Evolutionary conservation across 768 basidiomycete genomes (phyloP).

Genomic region (Collybia mongolica): DNA sequence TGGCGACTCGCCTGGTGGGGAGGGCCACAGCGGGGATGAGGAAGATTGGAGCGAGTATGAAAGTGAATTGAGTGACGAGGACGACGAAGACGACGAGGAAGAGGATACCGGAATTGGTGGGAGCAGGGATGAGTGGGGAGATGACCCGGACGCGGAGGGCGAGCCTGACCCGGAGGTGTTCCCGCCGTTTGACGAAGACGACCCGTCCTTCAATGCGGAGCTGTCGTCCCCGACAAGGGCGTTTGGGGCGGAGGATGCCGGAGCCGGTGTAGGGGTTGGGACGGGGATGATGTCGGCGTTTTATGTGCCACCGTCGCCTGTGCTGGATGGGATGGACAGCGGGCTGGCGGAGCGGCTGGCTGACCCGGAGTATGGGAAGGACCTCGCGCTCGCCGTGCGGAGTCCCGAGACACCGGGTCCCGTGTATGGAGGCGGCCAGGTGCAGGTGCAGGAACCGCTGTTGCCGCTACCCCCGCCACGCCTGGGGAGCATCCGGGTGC

Average conservation of each 20-base stretch:
- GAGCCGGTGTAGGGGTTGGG: background rate
- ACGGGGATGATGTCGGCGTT: constrained; percentile 20
- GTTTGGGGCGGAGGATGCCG: background rate
- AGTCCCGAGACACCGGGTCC: too few relatives aligned
- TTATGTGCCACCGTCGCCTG: constrained; percentile 22
- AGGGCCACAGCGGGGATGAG: too few relatives aligned
- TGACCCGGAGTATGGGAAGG: too few relatives aligned
- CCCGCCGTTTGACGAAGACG: constrained; percentile 11
- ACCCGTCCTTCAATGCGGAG: constrained; percentile 37
- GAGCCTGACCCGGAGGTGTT: constrained; percentile 32
- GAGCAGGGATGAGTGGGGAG: background rate
- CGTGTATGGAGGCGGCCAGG: too few relatives aligned
- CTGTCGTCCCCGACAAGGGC: constrained; percentile 23
- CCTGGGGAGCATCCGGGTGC: background rate
- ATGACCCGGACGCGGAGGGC: constrained; percentile 25
- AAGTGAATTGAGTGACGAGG: constrained; percentile 16
- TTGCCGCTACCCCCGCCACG: background rate
- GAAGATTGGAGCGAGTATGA: constrained; percentile 24
- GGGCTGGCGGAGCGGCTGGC: too few relatives aligned
- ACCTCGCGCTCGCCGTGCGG: too few relatives aligned
- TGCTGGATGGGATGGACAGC: too few relatives aligned
- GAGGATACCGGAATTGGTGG: background rate
- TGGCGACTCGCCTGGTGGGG: background rate
- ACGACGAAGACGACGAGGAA: constrained; percentile 6
- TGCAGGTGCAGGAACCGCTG: background rate